Evolutionary conservation across 1,139 yeast genomes (phyloP), one percentile per base, ranked within the genome.

Genomic region (Insectozyma bohioensis): DNA sequence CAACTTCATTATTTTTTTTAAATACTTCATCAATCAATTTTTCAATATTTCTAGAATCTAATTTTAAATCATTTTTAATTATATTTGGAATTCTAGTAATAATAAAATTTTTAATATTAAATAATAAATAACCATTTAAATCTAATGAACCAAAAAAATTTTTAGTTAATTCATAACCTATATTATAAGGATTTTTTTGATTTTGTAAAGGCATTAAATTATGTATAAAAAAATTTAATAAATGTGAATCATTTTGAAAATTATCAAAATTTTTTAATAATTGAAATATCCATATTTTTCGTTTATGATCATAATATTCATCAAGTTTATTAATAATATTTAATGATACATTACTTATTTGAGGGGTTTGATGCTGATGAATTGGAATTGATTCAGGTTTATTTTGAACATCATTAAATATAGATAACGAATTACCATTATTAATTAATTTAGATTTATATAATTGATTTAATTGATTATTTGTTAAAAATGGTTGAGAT

Each of bases 21-120:
- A 53, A 47, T 5, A 52, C 30, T n/a, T 42, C 59, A 12, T 46
- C 50, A 6, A 30, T 9, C 9, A 30, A 8, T 1, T 26, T 20
- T 11, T 19, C 25, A n/a, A 11, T 17, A 9, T 16, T 14, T 5
- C 4, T 12, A 13, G 20, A 12, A 6, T 48, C 48, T n/a, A 55
- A 36, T 45, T 16, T 26, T 37, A 42, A 19, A 37, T 43, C 14
- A 18, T 34, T 10, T 41, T 28, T 12, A 34, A 58, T 35, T 5
- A 60, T 39, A 6, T 39, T 37, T 2, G 68, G 67, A 3, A 64
- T 36, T 29, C 60, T 46, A 6, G 67, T 50, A 7, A 58, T 43
- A 4, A 67, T 50, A 38, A 60, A 68, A 36, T 56, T 65, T 24
- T 51, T 49, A 64, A 69, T 66, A 42, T 63, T 64, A 41, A 52